Evolutionary conservation across 2,329 filamentous ascomycete species (phyloP).

Genomic region (Fusarium oligoseptatum): DNA sequence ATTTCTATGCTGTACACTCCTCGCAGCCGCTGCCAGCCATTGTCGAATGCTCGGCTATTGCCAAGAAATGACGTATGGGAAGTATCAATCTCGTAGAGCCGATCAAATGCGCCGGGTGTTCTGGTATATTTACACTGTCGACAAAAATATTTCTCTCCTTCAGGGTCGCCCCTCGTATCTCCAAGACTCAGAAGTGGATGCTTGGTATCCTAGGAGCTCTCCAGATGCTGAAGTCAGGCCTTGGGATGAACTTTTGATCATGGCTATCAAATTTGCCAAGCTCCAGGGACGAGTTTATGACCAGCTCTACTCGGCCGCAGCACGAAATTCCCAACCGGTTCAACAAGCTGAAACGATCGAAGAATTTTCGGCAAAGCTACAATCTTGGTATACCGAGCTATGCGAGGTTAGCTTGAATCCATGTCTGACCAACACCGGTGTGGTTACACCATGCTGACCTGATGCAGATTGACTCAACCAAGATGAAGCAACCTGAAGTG

Average conservation of each 20-base stretch:
- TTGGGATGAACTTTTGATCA: constrained; percentile 3
- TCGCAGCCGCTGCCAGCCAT: constrained; percentile 3
- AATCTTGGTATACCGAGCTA: not conserved
- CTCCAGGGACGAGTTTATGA: constrained; percentile 7
- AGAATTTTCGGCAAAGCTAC: not conserved
- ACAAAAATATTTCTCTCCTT: constrained; percentile 7
- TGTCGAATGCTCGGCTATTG: constrained; percentile 11
- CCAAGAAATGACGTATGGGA: constrained; percentile 6
- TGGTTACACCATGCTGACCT: not conserved
- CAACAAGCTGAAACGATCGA: not conserved
- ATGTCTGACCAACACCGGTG: not conserved
- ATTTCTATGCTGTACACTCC: constrained; percentile 6
- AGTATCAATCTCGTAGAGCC: not conserved
- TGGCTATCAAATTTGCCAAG: constrained; percentile 5
- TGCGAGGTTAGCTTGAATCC: not conserved
- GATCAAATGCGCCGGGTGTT: constrained; percentile 4
- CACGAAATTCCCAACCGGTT: not conserved
- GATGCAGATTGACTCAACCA: not conserved
- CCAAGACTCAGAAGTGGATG: not conserved
- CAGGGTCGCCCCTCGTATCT: constrained; percentile 5
- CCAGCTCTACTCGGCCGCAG: constrained; percentile 1
- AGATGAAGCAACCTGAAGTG: not conserved
- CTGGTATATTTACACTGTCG: constrained; percentile 4
- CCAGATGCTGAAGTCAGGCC: not conserved
- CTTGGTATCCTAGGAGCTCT: not conserved